Conservation (phyloP, 129 eudicot species). For the Flaveria sonorensis region DNA sequence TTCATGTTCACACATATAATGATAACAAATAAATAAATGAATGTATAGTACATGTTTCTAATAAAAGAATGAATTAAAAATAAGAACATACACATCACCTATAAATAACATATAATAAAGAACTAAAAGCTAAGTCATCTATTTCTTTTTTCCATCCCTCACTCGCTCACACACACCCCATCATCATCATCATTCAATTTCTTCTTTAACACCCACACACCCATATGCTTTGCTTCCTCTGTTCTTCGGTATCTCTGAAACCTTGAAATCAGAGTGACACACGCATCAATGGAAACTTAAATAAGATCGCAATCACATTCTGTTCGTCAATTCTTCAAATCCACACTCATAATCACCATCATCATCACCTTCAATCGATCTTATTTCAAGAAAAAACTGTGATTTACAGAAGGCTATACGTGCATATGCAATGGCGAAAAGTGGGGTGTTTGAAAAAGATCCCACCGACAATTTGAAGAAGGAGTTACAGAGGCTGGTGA, state of each 20-base stretch:
- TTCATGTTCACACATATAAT: not conserved
- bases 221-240: constrained; percentile 17
- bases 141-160: not conserved
- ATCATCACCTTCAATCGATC: not conserved
- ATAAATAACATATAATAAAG: not conserved
- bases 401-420: not conserved
- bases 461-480: constrained; percentile 57
- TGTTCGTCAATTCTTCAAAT: not conserved
- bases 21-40: too few relatives aligned
- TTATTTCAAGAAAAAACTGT: not conserved
- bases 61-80: not conserved
- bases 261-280: not conserved
- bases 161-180: not conserved
- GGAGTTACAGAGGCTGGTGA: constrained; percentile 59
- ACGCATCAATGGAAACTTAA: not conserved
- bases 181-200: constrained; percentile 33
- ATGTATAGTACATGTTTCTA: not conserved
- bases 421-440: constrained; percentile 56
- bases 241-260: constrained; percentile 5
- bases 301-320: not conserved
- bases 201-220: constrained; percentile 17
- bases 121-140: not conserved
- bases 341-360: too few relatives aligned
- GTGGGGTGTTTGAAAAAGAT: constrained; percentile 55
- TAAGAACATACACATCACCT: not conserved